phyloP scores from a whole-genome alignment of 108 stramenopile genomes.

The Cyclotella atomus region DNA sequence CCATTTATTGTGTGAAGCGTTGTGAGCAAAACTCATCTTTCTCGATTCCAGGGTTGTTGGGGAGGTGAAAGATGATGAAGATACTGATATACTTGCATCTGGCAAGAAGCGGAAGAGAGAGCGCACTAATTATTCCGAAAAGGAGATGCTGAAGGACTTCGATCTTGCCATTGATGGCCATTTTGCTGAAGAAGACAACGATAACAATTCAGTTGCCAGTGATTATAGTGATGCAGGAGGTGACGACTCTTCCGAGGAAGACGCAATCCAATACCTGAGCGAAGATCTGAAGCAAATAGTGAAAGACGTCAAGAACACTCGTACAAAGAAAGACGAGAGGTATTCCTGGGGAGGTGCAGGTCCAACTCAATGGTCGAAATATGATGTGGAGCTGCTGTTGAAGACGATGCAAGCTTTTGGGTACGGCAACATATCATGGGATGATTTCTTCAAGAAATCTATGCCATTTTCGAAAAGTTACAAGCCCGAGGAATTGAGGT shows the following conservation, averaged over 20 bases:
- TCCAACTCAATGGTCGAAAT: conserved; percentile 60
- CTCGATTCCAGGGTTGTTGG: conserved; percentile 49
- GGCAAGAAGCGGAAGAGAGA: conserved; percentile 56
- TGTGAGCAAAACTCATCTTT: background rate
- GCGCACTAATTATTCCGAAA: conserved; percentile 65
- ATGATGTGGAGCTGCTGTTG: conserved; percentile 61
- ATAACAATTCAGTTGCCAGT: conserved; percentile 38
- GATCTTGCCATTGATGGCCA: conserved; percentile 23
- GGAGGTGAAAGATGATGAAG: conserved; percentile 66
- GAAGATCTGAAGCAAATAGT: conserved; percentile 20
- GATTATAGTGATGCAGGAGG: conserved; percentile 39
- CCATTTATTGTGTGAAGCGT: too few relatives aligned
- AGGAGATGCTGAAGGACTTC: conserved; percentile 46
- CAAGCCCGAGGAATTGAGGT: conserved; percentile 50
- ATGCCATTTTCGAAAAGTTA: conserved; percentile 40
- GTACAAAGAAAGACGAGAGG: conserved; percentile 43
- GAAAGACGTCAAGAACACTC: conserved; percentile 23
- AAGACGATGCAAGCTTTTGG: conserved; percentile 58
- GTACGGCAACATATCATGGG: conserved; percentile 64
- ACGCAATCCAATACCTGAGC: conserved; percentile 39
- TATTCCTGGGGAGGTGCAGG: conserved; percentile 48
- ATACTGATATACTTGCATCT: conserved; percentile 22
- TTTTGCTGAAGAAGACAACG: conserved; percentile 27
- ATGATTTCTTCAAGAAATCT: conserved; percentile 36
- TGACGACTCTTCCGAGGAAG: conserved; percentile 33